Conservation (phyloP, 2,329 filamentous ascomycete species). For the Hawksworthiomyces lignivorus region DNA sequence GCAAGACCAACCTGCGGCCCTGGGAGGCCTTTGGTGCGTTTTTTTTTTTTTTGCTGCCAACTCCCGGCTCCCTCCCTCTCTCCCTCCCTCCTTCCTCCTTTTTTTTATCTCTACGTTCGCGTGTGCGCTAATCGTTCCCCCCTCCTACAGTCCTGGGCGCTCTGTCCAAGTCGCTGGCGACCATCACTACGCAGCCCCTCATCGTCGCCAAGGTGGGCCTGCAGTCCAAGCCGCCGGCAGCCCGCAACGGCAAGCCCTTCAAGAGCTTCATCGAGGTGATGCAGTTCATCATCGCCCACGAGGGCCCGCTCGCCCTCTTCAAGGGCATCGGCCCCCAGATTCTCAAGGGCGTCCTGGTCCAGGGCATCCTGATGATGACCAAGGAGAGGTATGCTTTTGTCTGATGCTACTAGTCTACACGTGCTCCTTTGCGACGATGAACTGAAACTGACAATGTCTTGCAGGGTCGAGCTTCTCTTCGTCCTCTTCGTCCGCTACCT, state of each 20-base stretch:
- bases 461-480: conserved; percentile 79
- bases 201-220: conserved; percentile 97
- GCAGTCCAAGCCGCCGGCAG: conserved; percentile 83
- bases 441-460: conserved; percentile 8
- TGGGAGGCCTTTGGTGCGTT: conserved; percentile 86
- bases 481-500: conserved; percentile 79
- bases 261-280: conserved; percentile 92
- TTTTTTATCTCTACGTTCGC: not conserved
- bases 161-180: conserved; percentile 86
- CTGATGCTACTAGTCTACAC: too few species aligned
- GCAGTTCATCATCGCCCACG: conserved; percentile 83
- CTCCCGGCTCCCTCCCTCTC: too few species aligned
- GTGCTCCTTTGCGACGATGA: too few species aligned
- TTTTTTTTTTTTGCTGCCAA: not conserved
- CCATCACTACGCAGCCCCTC: conserved; percentile 84
- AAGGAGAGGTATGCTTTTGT: conserved; percentile 69
- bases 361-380: conserved; percentile 97
- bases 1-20: conserved; percentile 65
- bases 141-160: conserved; percentile 67
- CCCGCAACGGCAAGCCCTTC: conserved; percentile 82
- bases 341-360: conserved; percentile 83
- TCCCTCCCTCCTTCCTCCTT: not conserved
- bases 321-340: conserved; percentile 96
- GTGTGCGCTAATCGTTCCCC: too few species aligned
- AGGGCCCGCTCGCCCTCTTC: conserved; percentile 78